Conservation (phyloP, 495 filamentous ascomycete genomes). For the Friedmanniomyces endolithicus region DNA sequence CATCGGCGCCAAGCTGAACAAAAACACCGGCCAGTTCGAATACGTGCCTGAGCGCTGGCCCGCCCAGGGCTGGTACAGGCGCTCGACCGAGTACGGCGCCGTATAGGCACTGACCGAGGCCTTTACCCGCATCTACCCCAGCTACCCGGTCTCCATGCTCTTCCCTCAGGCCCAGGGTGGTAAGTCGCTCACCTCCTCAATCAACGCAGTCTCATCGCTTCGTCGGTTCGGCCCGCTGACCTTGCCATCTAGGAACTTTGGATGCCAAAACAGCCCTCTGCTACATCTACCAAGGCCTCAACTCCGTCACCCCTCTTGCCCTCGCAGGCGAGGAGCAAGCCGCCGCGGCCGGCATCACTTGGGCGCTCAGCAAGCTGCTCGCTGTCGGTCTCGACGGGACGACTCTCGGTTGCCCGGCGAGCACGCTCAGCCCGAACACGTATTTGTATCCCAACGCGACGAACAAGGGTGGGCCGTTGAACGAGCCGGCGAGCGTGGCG, state of each 20-base stretch:
- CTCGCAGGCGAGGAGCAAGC: not conserved
- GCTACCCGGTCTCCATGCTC: not conserved
- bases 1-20: slow-evolving; percentile 11
- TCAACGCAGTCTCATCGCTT: no score
- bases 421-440: slow-evolving; percentile 1
- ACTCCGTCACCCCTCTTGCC: slow-evolving; percentile 11
- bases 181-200: no score
- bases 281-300: slow-evolving; percentile 8
- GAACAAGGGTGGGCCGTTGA: slow-evolving; percentile 4
- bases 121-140: slow-evolving; percentile 6
- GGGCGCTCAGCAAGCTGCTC: not conserved
- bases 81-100: slow-evolving; percentile 7
- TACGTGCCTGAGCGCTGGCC: slow-evolving; percentile 12
- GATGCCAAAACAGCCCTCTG: not conserved
- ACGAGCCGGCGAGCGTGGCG: not conserved
- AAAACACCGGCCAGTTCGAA: slow-evolving; percentile 5
- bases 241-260: not conserved
- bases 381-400: slow-evolving; percentile 1
- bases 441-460: slow-evolving; percentile 5
- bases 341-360: not conserved
- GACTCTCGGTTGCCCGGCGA: slow-evolving; percentile 4
- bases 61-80: slow-evolving; percentile 10
- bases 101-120: slow-evolving; percentile 5
- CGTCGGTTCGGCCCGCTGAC: no score
- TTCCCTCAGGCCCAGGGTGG: not conserved